Evolutionary conservation across 768 basidiomycete genomes (phyloP).

Genomic region (Leccinellum luteum): DNA sequence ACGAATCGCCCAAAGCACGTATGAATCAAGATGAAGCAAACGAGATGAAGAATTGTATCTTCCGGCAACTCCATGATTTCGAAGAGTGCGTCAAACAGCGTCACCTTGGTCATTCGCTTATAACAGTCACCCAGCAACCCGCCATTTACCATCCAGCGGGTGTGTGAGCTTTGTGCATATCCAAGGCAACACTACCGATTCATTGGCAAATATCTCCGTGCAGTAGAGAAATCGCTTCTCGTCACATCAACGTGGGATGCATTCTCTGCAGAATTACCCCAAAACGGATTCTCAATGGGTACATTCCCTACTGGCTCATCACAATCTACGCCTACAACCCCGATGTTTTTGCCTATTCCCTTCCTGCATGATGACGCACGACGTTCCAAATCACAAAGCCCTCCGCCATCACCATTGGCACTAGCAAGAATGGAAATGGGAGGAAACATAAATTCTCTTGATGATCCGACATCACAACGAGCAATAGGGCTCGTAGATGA

Average conservation of each 20-base stretch:
- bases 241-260: conserved; percentile 79
- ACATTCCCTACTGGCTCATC: conserved; percentile 43
- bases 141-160: conserved; percentile 88
- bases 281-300: conserved; percentile 27
- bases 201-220: conserved; percentile 85
- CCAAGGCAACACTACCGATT: conserved; percentile 72
- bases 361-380: conserved; percentile 84
- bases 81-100: conserved; percentile 53
- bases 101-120: conserved; percentile 6
- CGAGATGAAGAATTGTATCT: conserved; percentile 54
- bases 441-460: conserved; percentile 35
- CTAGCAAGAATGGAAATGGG: conserved; percentile 40
- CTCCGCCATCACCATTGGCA: conserved; percentile 70
- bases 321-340: conserved; percentile 66
- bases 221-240: conserved; percentile 76
- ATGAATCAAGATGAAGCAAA: conserved; percentile 63
- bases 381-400: conserved; percentile 75
- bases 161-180: conserved; percentile 75
- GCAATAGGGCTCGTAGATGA: conserved; percentile 81
- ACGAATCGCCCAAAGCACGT: conserved; percentile 53
- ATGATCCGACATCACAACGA: conserved; percentile 39
- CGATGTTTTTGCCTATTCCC: conserved; percentile 83
- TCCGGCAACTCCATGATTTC: conserved; percentile 67
- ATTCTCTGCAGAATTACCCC: conserved; percentile 51
- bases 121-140: conserved; percentile 40